Evolutionary conservation across 202 grass and related monocot species (phyloP), one percentile per base, ranked within the genome.

Genomic region (Zizania palustris): DNA sequence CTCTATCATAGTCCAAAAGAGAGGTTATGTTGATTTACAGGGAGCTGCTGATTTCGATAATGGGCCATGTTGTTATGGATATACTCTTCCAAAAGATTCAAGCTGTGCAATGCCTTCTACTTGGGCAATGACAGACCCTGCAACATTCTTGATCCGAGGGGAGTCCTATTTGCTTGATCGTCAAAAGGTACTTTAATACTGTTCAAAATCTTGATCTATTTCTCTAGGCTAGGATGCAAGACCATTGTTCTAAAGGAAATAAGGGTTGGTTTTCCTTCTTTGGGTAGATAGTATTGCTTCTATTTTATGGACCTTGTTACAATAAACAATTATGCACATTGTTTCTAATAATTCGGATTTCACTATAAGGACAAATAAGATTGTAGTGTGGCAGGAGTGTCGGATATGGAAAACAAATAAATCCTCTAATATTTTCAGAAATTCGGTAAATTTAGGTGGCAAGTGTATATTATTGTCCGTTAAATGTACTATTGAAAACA

Each of bases 121-220:
- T 72, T 99, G 96, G 91, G 74, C 96, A 59, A 95, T 80, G 60
- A 85, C 91, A 87, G 96, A 99, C 84, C 89, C 91, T 71, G 87
- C 91, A 54, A 95, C 91, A 69, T 98, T 98, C 75, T 90, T 98
- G 78, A 87, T 98, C 45, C 87, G 95, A 9, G 89, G 95, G 34
- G 87, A 94, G 80, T 92, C 91, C 44, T 98, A 98, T 80, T 85
- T 98, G 80, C 74, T 68, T 8, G 89, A 98, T 85, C 89, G 78
- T 75, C 78, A 77, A 79, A 99, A 99, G 89, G 96, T 99, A 75
- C 38, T 9, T 63, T 76, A 63, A 19, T 28, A 34, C 16, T 11
- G 48, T 69, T 63, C 12, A 8, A 11, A 20, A 4, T 33, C 33
- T 59, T 51, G 45, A 41, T 45, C 21, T 41, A 36, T 19, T 43